phyloP scores from a whole-genome alignment of 2,329 filamentous ascomycete genomes.

The Aspergillus ochraceoroseus region DNA sequence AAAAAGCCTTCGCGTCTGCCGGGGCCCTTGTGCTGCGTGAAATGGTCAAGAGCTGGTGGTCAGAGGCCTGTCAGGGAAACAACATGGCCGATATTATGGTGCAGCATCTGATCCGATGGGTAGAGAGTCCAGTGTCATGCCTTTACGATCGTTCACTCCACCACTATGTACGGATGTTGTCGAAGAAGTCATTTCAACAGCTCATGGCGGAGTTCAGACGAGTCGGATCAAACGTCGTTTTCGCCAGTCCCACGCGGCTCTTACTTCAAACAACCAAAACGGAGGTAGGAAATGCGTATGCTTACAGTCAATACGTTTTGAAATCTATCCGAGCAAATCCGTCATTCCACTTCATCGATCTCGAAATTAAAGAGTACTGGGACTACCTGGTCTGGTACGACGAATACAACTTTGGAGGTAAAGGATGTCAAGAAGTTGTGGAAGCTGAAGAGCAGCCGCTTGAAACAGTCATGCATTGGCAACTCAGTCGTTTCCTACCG shows the following conservation, averaged over 20 bases:
- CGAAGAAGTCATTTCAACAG: slow-evolving; percentile 91
- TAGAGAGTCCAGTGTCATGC: slow-evolving; percentile 86
- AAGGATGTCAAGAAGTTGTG: slow-evolving; percentile 76
- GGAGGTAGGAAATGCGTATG: slow-evolving; percentile 92
- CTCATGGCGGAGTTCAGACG: slow-evolving; percentile 94
- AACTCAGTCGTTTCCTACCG: slow-evolving; percentile 85
- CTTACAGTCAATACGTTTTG: slow-evolving; percentile 95
- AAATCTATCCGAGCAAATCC: slow-evolving; percentile 96
- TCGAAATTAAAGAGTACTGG: slow-evolving; percentile 99
- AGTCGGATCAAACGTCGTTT: slow-evolving; percentile 93
- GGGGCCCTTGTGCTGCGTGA: slow-evolving; percentile 86
- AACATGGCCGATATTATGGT: slow-evolving; percentile 97
- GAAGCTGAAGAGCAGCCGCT: slow-evolving; percentile 72
- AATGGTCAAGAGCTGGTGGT: slow-evolving; percentile 99
- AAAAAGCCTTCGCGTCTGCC: slow-evolving; percentile 88
- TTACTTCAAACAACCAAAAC: slow-evolving; percentile 93
- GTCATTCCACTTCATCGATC: slow-evolving; percentile 92
- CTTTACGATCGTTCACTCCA: slow-evolving; percentile 92
- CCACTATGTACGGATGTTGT: slow-evolving; percentile 99
- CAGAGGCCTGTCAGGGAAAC: slow-evolving; percentile 82
- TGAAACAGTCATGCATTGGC: slow-evolving; percentile 97
- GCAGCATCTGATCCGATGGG: slow-evolving; percentile 94
- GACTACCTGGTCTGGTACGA: slow-evolving; percentile 99
- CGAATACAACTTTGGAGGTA: slow-evolving; percentile 96
- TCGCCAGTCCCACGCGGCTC: slow-evolving; percentile 81